Evolutionary conservation across 1,284 basidiomycete species (phyloP).

Genomic region (Lignosus rhinocerotis): DNA sequence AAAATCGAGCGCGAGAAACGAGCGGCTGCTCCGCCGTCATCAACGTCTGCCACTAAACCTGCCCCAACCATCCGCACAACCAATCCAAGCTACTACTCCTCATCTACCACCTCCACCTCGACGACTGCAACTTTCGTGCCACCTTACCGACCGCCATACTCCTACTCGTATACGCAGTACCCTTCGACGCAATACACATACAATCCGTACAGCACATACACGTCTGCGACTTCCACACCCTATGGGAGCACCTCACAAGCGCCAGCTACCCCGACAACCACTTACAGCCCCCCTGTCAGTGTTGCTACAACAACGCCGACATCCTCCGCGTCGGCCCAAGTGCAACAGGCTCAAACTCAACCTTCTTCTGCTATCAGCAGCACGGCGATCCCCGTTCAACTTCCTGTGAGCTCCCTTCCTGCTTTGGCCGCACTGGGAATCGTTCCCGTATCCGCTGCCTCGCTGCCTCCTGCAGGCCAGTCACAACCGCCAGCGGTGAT

Average conservation of each 20-base stretch:
- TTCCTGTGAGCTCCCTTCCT: slow-evolving; percentile 68
- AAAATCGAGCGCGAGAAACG: slow-evolving; percentile 67
- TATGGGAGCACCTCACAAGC: slow-evolving; percentile 16
- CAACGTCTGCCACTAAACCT: slow-evolving; percentile 17
- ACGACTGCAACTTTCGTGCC: slow-evolving; percentile 30
- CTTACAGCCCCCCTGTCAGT: slow-evolving; percentile 26
- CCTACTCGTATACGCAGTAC: slow-evolving; percentile 40
- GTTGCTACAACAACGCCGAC: slow-evolving; percentile 29
- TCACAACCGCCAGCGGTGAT: slow-evolving; percentile 69
- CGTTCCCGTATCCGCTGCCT: slow-evolving; percentile 62
- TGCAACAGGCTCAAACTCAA: slow-evolving; percentile 24
- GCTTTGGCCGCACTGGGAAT: slow-evolving; percentile 72
- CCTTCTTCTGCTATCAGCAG: slow-evolving; percentile 27
- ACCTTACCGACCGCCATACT: slow-evolving; percentile 39
- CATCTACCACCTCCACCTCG: slow-evolving; percentile 26
- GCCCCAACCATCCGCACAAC: slow-evolving; percentile 18
- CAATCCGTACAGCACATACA: slow-evolving; percentile 25
- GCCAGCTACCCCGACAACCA: slow-evolving; percentile 33
- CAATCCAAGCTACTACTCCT: slow-evolving; percentile 19
- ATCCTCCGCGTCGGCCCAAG: slow-evolving; percentile 26
- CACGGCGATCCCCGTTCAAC: slow-evolving; percentile 67
- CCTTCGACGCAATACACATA: slow-evolving; percentile 29
- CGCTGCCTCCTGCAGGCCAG: slow-evolving; percentile 55
- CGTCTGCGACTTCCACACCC: slow-evolving; percentile 18
- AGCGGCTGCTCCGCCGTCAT: slow-evolving; percentile 23